These are phyloP conservation scores for Biscogniauxia marginata DNA, from an alignment of 2,329 filamentous ascomycete species.

Conservation along the genomic window DNA sequence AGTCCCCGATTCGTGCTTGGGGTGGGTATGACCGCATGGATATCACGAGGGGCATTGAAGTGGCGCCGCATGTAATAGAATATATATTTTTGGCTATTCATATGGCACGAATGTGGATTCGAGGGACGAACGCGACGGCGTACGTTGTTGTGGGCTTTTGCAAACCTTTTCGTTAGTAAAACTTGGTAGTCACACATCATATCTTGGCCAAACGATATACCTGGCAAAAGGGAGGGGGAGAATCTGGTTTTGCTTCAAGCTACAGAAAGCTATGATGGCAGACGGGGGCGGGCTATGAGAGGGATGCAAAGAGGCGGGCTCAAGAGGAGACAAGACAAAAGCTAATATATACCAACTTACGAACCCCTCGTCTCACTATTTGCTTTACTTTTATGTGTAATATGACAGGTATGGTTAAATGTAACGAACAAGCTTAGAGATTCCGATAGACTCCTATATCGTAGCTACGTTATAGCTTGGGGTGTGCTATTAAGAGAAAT, in stretches of 20 bases:
- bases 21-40: not conserved
- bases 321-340: constrained; percentile 1
- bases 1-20: not conserved
- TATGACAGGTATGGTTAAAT: not conserved
- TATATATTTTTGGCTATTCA: constrained; percentile 14
- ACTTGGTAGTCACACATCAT: not conserved
- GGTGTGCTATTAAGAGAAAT: too few relatives aligned
- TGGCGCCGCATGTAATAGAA: constrained; percentile 17
- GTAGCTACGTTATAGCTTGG: too few relatives aligned
- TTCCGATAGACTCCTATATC: too few relatives aligned
- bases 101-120: constrained; percentile 6
- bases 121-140: constrained; percentile 9
- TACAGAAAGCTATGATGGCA: not conserved
- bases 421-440: too few relatives aligned
- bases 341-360: constrained; percentile 20
- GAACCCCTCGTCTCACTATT: not conserved
- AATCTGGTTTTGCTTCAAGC: not conserved
- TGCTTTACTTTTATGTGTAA: not conserved
- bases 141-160: constrained; percentile 7
- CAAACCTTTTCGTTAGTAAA: constrained; percentile 15
- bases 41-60: not conserved
- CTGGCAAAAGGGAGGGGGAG: not conserved
- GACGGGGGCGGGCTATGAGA: not conserved
- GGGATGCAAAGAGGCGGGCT: not conserved
- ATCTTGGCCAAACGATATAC: not conserved